phyloP scores from a whole-genome alignment of 495 filamentous ascomycete genomes.

The Jackrogersella minutella region DNA sequence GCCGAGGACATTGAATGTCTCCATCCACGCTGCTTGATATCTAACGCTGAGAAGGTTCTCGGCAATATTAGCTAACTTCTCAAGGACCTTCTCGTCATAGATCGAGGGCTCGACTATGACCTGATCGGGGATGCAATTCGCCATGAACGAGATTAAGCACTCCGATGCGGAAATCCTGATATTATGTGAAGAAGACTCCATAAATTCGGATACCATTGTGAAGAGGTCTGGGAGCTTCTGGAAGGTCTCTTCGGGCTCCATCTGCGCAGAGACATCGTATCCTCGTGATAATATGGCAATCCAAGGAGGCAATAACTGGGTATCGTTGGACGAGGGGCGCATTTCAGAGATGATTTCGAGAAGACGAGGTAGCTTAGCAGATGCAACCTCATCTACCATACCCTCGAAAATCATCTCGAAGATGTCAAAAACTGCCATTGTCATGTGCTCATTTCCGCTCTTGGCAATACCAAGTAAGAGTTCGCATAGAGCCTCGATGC shows the following conservation, averaged over 20 bases:
- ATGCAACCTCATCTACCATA: constrained; percentile 85
- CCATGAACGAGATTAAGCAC: constrained; percentile 89
- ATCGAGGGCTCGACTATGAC: constrained; percentile 87
- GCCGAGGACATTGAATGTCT: constrained; percentile 90
- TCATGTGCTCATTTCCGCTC: constrained; percentile 91
- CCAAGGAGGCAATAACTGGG: constrained; percentile 93
- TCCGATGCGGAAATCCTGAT: constrained; percentile 93
- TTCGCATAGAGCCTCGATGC: constrained; percentile 91
- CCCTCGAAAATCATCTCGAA: constrained; percentile 95
- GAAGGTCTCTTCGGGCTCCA: constrained; percentile 86
- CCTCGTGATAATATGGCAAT: constrained; percentile 92
- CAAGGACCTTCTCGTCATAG: constrained; percentile 84
- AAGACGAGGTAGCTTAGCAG: constrained; percentile 85
- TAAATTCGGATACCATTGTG: constrained; percentile 74
- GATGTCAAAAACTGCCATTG: constrained; percentile 93
- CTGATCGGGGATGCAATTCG: constrained; percentile 81
- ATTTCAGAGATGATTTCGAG: constrained; percentile 87
- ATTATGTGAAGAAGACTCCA: constrained; percentile 86
- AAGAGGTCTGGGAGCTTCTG: constrained; percentile 85
- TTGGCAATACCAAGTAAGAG: constrained; percentile 84
- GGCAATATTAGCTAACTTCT: constrained; percentile 72
- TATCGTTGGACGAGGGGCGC: constrained; percentile 87
- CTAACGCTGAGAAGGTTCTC: constrained; percentile 82
- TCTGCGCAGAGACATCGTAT: constrained; percentile 90
- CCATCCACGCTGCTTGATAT: constrained; percentile 93